Base-by-base conservation (phyloP, 495 filamentous ascomycete species). In the Xylaria scruposa region DNA sequence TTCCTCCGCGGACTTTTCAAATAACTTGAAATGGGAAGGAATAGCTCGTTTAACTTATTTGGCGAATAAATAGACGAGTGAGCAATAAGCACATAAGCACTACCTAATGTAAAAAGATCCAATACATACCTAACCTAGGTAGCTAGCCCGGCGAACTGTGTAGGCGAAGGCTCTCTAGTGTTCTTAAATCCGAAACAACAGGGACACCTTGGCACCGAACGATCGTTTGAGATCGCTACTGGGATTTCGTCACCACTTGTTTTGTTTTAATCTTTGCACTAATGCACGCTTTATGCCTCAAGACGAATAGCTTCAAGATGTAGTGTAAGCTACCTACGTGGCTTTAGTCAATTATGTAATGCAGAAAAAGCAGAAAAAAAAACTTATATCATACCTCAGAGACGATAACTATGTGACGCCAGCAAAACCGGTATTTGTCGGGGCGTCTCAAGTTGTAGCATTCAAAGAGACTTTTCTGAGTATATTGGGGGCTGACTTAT, bases 151-250 rank as follows among this genome's bases (percentile, higher is more conserved):
- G 36, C 36, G 36, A 38, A 26, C 38, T 60, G 51, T 26, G n/a
- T 15, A 42, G 38, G 38, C 12, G 38, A 42, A 42, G 38, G 38
- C 38, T 42, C 9, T 13, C 19, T 26, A 60, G 36, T 53, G 26
- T 47, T 26, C 8, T 54, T 56, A 67, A 44, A 56, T 21, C 21
- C 49, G 65, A 56, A 51, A 67, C 65, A 29, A 19, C 0, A 40
- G 10, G 36, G 38, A 56, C 36, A 5, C 21, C 42, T 56, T 67
- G 49, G 65, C 65, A 13, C 65, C 47, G 49, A 67, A 67, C 65
- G 10, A 67, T 53, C 17, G 65, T 67, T 67, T 67, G 65, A 67
- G 65, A 67, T 67, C 65, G 47, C 65, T 42, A 36, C 65, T 56
- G 33, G 65, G 65, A 24, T 67, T 49, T 49, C 49, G 47, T 42